Evolutionary conservation across 805 yeast species (phyloP).

Genomic region (Yamadazyma takamatsuzukensis): DNA sequence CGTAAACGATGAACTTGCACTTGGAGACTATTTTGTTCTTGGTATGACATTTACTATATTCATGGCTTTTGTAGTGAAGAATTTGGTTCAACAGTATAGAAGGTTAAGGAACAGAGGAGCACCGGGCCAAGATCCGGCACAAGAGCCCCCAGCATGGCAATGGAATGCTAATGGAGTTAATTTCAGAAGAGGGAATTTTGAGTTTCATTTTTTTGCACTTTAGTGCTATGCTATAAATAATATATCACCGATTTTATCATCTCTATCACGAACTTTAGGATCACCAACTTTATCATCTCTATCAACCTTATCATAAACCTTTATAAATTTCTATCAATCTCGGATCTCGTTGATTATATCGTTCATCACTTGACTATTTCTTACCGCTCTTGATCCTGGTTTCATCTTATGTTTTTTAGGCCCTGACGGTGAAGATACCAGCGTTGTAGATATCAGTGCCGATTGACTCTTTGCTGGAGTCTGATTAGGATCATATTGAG

Average conservation of each 20-base stretch:
- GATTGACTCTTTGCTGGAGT: background rate
- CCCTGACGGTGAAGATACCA: background rate
- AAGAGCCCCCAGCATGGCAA: constrained; percentile 10
- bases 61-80: constrained; percentile 23
- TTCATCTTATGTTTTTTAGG: constrained; percentile 4
- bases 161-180: constrained; percentile 16
- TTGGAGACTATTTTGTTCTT: constrained; percentile 34
- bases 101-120: constrained; percentile 12
- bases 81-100: constrained; percentile 22
- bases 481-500: constrained; percentile 1
- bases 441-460: background rate
- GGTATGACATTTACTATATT: constrained; percentile 26
- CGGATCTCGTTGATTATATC: constrained; percentile 29
- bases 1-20: constrained; percentile 21
- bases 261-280: background rate
- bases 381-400: constrained; percentile 12
- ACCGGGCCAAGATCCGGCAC: constrained; percentile 3
- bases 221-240: constrained; percentile 12
- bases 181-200: constrained; percentile 26
- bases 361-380: constrained; percentile 20
- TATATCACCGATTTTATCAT: constrained; percentile 1
- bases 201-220: constrained; percentile 34
- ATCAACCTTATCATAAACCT: background rate
- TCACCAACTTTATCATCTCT: background rate
- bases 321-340: constrained; percentile 5